Conservation (phyloP, 2,329 filamentous ascomycete species). For the Ophiobolus disseminans region DNA sequence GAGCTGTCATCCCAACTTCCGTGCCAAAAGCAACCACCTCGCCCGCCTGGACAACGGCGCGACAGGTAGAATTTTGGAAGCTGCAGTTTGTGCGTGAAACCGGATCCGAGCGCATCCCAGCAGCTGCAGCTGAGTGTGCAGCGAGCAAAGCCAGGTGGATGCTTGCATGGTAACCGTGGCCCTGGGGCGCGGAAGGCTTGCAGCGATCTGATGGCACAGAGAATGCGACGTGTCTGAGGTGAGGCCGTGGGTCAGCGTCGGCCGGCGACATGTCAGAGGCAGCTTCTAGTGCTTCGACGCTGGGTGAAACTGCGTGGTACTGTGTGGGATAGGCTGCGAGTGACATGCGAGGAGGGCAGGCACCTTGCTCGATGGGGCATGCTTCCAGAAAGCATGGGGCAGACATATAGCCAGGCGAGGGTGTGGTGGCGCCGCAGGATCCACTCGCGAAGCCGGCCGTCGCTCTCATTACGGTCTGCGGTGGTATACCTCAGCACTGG, state of each 20-base stretch:
- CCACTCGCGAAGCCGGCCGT: slow-evolving; percentile 30
- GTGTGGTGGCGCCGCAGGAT: slow-evolving; percentile 23
- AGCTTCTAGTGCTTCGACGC: not conserved
- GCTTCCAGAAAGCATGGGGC: slow-evolving; percentile 26
- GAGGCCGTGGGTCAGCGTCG: slow-evolving; percentile 10
- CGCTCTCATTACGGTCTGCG: slow-evolving; percentile 28
- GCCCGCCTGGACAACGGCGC: slow-evolving; percentile 6
- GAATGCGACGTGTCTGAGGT: slow-evolving; percentile 32
- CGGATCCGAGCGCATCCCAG: slow-evolving; percentile 26
- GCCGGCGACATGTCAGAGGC: slow-evolving; percentile 24
- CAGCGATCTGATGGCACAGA: slow-evolving; percentile 32
- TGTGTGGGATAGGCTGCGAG: slow-evolving; percentile 12
- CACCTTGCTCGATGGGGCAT: slow-evolving; percentile 6
- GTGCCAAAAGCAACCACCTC: slow-evolving; percentile 24
- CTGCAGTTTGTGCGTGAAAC: slow-evolving; percentile 39
- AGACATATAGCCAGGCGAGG: slow-evolving; percentile 26
- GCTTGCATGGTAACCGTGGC: slow-evolving; percentile 37
- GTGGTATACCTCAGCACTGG: slow-evolving; percentile 2
- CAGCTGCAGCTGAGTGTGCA: slow-evolving; percentile 33
- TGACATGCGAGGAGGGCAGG: slow-evolving; percentile 10
- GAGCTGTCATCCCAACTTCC: slow-evolving; percentile 23
- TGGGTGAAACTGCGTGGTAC: slow-evolving; percentile 19
- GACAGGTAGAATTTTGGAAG: slow-evolving; percentile 29
- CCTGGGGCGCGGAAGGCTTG: slow-evolving; percentile 42
- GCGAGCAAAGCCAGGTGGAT: slow-evolving; percentile 26